Evolutionary conservation across 495 filamentous ascomycete species (phyloP), one percentile per base, ranked within the genome.

Genomic region (Trichoderma asperelloides): DNA sequence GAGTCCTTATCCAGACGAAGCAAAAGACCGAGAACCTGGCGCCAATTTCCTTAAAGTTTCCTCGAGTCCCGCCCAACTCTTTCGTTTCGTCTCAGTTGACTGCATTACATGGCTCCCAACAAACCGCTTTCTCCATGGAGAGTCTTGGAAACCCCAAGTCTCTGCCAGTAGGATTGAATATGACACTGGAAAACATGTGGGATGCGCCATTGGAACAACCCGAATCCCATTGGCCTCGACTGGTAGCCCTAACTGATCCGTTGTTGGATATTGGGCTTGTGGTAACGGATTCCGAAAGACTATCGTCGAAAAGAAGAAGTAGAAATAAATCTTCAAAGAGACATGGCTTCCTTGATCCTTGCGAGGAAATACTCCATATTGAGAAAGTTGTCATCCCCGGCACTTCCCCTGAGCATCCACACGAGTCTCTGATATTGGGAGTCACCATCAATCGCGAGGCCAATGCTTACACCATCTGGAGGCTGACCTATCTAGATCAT

Each of bases 221-320:
- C 43, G 83, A 82, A 65, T 79, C 85, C 33, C 84, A 88, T 49
- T 85, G 91, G 73, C 94, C 94, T 3, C 83, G 90, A 37, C 79
- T 97, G 1, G 96, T 93, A 67, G 91, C 89, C 40, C 82, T 98
- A 28, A 96, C 88, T 7, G 90, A 97, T 74, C 95, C 95, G 39
- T 79, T 97, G 67, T 81, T 91, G 2, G 92, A 97, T 71, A 83
- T 96, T 75, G 95, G 94, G 0, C 73, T 93, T 55, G 88, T 97
- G 45, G 88, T 97, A 16, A 86, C 87, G 0, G 71, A 76, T 12
- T 70, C 73, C 12, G 79, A 78, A 25, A 60, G 18, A 5, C 39
- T 23, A 72, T 65, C 23, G 63, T 72, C 60, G 68, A 67, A 12
- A 67, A 74, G 25, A 28, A 63, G 66, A 33, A 72, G 69, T 62